These are phyloP conservation scores for Coniochaeta sp. DNA, from an alignment of 2,329 filamentous ascomycete species.

Conservation along the genomic window DNA sequence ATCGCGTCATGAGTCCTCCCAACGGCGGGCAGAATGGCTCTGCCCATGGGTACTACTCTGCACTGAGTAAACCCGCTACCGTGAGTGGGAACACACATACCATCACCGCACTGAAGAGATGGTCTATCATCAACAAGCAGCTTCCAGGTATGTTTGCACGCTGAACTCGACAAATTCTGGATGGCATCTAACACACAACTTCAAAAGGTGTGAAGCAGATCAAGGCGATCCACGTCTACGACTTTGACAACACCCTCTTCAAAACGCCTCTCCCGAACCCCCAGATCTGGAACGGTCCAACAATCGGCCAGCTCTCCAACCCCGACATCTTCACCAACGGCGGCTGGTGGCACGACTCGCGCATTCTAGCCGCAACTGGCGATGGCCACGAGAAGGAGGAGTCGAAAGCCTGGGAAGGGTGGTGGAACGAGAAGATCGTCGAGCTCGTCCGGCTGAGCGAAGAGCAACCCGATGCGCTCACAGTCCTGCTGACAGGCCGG, in stretches of 20 bases:
- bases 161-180: not conserved
- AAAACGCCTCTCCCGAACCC: constrained; percentile 83
- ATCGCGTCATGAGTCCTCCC: constrained; percentile 14
- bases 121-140: constrained; percentile 71
- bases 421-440: constrained; percentile 92
- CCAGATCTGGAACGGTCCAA: constrained; percentile 74
- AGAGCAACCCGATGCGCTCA: constrained; percentile 76
- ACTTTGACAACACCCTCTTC: constrained; percentile 98
- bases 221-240: constrained; percentile 82
- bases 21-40: constrained; percentile 13
- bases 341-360: constrained; percentile 95
- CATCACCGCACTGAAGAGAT: constrained; percentile 69
- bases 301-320: constrained; percentile 68
- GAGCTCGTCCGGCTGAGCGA: constrained; percentile 75
- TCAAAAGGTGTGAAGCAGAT: constrained; percentile 63
- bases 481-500: constrained; percentile 81
- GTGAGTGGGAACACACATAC: constrained; percentile 34
- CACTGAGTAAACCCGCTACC: constrained; percentile 3
- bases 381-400: constrained; percentile 79
- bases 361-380: constrained; percentile 80
- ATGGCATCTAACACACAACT: too few relatives aligned
- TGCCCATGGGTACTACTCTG: constrained; percentile 7
- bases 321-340: constrained; percentile 74
- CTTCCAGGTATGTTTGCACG: constrained; percentile 48
- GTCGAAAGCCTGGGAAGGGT: constrained; percentile 75